phyloP scores from a whole-genome alignment of 352 stramenopile genomes.

The Phytophthora macrochlamydospora region DNA sequence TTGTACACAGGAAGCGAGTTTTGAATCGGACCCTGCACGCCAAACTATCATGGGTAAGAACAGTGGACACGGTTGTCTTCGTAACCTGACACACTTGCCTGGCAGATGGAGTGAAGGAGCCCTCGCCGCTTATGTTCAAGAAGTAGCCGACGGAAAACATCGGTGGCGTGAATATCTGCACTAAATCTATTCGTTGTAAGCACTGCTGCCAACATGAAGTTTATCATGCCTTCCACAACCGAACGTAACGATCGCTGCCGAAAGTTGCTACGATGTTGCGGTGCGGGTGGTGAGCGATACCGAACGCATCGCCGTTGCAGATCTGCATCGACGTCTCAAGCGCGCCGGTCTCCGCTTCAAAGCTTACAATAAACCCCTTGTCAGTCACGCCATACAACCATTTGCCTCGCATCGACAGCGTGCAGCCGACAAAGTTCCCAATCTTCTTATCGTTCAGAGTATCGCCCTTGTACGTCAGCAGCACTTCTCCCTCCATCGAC shows the following conservation, averaged over 20 bases:
- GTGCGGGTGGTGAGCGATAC: conserved; percentile 87
- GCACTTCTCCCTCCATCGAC: conserved; percentile 64
- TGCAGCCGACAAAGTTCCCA: conserved; percentile 89
- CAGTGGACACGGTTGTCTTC: background rate
- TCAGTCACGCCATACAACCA: conserved; percentile 90
- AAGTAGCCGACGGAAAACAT: conserved; percentile 29
- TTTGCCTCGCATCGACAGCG: conserved; percentile 79
- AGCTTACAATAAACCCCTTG: conserved; percentile 82
- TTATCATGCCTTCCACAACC: conserved; percentile 80
- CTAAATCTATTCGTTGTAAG: background rate
- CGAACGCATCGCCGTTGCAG: conserved; percentile 78
- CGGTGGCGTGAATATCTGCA: too few relatives aligned
- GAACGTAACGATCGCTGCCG: conserved; percentile 82
- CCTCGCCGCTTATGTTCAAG: conserved; percentile 48
- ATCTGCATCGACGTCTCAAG: conserved; percentile 86
- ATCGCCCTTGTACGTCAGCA: conserved; percentile 71
- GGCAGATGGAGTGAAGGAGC: conserved; percentile 32
- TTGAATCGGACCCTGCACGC: conserved; percentile 16
- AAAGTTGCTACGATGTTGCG: conserved; percentile 91
- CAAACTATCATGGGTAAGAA: conserved; percentile 15
- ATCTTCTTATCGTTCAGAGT: conserved; percentile 62
- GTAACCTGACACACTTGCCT: too few relatives aligned
- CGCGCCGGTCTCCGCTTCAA: conserved; percentile 52
- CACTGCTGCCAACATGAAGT: background rate
- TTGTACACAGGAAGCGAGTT: conserved; percentile 15